Evolutionary conservation across 2,329 filamentous ascomycete species (phyloP).

Genomic region (Plenodomus lindquistii): DNA sequence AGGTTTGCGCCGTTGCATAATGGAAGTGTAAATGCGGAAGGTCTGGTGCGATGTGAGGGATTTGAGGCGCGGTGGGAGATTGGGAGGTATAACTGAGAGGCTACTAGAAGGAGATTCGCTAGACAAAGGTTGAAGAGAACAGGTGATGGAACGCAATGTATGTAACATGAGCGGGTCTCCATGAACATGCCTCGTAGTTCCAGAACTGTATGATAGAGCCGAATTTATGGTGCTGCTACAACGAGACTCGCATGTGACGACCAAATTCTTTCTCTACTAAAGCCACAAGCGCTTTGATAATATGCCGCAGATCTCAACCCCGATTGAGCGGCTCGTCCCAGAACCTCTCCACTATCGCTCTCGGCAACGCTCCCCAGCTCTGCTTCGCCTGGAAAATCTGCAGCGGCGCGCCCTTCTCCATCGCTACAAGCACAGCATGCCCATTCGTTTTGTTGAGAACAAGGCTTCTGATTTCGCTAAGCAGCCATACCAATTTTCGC

Average conservation of each 20-base stretch:
- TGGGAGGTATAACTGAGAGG: background rate
- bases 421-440: constrained; percentile 3
- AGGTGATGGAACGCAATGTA: background rate
- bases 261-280: too few species aligned
- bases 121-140: background rate
- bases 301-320: too few species aligned
- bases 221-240: too few species aligned
- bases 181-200: background rate
- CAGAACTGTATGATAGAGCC: too few species aligned
- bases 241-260: too few species aligned
- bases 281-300: too few species aligned
- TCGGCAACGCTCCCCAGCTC: too few species aligned
- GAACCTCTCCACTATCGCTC: background rate
- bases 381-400: constrained; percentile 1
- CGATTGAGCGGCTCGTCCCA: too few species aligned
- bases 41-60: constrained; percentile 20
- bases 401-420: constrained; percentile 1
- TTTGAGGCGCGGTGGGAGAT: constrained; percentile 20
- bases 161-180: background rate
- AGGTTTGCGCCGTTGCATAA: constrained; percentile 21
- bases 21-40: constrained; percentile 22
- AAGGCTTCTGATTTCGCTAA: background rate
- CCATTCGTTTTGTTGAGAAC: constrained; percentile 1
- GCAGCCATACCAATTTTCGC: background rate
- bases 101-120: background rate